Base-by-base conservation (phyloP, 768 basidiomycete species). In the Suillus occidentalis region DNA sequence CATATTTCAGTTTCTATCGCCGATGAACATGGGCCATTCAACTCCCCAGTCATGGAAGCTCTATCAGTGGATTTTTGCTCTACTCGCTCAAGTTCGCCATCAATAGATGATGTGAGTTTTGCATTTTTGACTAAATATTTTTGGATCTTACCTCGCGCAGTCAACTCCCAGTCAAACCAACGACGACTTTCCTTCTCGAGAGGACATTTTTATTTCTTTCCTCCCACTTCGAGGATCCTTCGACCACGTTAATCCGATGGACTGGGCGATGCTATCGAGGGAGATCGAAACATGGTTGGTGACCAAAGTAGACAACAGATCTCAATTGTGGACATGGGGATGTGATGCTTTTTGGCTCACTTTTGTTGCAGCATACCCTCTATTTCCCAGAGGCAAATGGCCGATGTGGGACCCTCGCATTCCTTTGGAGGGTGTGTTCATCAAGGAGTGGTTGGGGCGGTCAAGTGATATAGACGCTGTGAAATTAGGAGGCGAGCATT, bases 341-440 rank as follows among this genome's bases (percentile, higher is more conserved):
- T 34, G 31, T 3, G 64, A 67, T 25, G 20, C 62, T 9, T 67
- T 67, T 20, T 67, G 64, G 67, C 61, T 67, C 47, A 37, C 64
- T 9, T 67, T 61, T 37, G 39, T 65, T 22, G 40, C 64, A 13
- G 61, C 61, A 9, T 59, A 42, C 60, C 67, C 67, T 20, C 1
- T 45, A 8, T 67, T 65, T 47, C 67, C 66, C 18, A 18, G 56
- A 42, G 64, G 61, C 10, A 20, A 45, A 13, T 67, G 66, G 66
- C 63, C 49, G 9, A 16, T 59, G 42, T 65, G 66, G 66, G 36
- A 62, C 25, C 39, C 61, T 14, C 3, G n/a, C 22, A 60, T 67
- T 34, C 18, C 64, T 18, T 25, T 65, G 61, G 55, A 65, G 8
- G 65, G 61, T 18, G 4, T 25, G n/a, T 67, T 67, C 14, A 39